These are phyloP conservation scores for Withania somnifera DNA, from an alignment of 305 asterid genomes.

Conservation along the genomic window DNA sequence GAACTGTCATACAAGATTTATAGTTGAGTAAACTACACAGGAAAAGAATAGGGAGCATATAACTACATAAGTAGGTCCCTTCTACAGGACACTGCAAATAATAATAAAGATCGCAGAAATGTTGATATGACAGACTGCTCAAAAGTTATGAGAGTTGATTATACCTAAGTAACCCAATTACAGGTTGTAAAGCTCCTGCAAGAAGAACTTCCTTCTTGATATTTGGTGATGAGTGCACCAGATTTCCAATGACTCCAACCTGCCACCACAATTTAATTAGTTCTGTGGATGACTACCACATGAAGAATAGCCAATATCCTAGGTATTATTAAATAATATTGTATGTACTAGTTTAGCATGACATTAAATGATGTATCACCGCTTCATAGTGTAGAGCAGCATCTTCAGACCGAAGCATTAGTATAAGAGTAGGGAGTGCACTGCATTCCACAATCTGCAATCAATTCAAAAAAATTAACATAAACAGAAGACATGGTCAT, in stretches of 20 bases:
- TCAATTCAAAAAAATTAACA: not conserved
- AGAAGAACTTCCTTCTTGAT: slow-evolving; percentile 93
- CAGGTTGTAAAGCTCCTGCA: slow-evolving; percentile 99
- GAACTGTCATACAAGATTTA: slow-evolving; percentile 43
- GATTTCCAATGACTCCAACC: slow-evolving; percentile 96
- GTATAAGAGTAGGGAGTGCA: slow-evolving; percentile 90
- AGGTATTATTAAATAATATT: not conserved
- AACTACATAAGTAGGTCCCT: not conserved
- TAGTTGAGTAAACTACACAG: not conserved
- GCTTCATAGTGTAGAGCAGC: slow-evolving; percentile 98
- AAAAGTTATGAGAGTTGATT: not conserved
- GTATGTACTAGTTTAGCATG: not conserved
- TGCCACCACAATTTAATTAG: slow-evolving; percentile 20
- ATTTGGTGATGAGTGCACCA: slow-evolving; percentile 96
- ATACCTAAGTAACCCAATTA: slow-evolving; percentile 91
- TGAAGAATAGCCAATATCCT: not conserved
- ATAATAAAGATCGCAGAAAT: not conserved
- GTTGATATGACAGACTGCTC: not conserved
- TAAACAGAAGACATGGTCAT: not conserved
- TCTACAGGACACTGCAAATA: not conserved
- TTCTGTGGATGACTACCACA: not conserved
- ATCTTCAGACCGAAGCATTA: slow-evolving; percentile 94
- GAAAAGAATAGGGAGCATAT: not conserved
- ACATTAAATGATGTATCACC: slow-evolving; percentile 32
- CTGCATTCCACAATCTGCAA: slow-evolving; percentile 92